Base-by-base conservation (phyloP, 2,329 filamentous ascomycete species). In the Cercospora sojina region DNA sequence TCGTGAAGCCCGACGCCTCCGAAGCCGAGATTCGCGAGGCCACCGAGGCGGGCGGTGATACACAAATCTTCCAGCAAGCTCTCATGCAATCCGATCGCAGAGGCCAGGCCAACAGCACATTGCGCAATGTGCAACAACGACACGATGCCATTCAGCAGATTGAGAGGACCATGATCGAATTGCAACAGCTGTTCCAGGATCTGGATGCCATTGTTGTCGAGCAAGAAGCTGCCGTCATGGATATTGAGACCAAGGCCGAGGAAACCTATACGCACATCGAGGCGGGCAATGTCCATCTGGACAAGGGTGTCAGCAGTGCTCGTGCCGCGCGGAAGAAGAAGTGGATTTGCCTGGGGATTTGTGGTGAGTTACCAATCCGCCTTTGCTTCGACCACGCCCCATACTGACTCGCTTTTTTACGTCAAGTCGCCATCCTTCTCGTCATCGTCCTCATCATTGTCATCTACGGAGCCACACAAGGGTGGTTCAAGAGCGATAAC, bases 141-240 rank as follows among this genome's bases (percentile, higher is more conserved):
- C 93, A 97, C 78, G 88, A 88, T 61, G 93, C 91, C 49, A 91
- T 99, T 72, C 87, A 93, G 80, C 94, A 96, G 85, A 97, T 98
- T 76, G 93, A 97, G 82, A 84, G 87, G 76, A 91, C 96, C 77
- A 91, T 98, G 86, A 88, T 91, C 10, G 91, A 97, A 80, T 84
- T 99, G 64, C 88, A 91, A 5, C 88, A 95, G 79, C 83, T 98
- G 63, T 96, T 97, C 87, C 87, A 93, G 77, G 90, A 97, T 72
- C 90, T 98, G 81, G 91, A 97, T 72, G 88, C 89, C 32, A 83
- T 96, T 59, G 89, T 98, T 67, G 85, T 93, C 38, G 89, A 96
- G 82, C 94, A 98, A 79, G 93, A 97, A 74, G 88, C 86, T 16
- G 85, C 90, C 31, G 88, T 98, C 38, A 83, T 86, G 70, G 87